Conservation (phyloP, 2,329 filamentous ascomycete genomes). For the Pseudogymnoascus sp. region DNA sequence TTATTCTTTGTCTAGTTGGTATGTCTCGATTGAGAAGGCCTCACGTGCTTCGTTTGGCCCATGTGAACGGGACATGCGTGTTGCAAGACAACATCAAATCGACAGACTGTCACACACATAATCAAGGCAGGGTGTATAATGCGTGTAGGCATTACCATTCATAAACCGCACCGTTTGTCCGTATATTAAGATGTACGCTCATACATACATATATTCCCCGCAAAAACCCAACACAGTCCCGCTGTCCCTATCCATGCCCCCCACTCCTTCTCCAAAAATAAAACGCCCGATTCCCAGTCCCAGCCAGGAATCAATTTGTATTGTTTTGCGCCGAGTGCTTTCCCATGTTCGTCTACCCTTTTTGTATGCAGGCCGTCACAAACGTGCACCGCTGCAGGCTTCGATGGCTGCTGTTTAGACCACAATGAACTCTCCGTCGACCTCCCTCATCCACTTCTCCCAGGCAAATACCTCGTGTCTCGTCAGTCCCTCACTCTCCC, state of each 20-base stretch:
- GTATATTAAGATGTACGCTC: not conserved
- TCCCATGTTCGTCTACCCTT: not conserved
- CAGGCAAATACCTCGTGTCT: not conserved
- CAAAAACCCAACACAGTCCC: not conserved
- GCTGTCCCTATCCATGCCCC: not conserved
- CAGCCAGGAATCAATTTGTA: not conserved
- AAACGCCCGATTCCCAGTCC: not conserved
- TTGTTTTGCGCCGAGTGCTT: not conserved
- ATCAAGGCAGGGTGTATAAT: not conserved
- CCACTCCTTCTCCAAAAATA: not conserved
- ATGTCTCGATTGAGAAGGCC: not conserved
- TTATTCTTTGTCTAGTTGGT: not conserved
- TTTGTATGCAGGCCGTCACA: not conserved
- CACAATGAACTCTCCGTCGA: slow-evolving; percentile 6
- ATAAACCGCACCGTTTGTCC: not conserved
- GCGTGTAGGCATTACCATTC: not conserved
- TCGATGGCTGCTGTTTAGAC: not conserved
- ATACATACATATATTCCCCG: not conserved
- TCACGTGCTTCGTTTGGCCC: not conserved
- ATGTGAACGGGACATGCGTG: not conserved
- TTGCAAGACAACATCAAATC: not conserved
- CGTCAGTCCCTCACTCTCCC: slow-evolving; percentile 18
- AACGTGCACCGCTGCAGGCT: not conserved
- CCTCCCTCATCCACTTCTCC: slow-evolving; percentile 6
- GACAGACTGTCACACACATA: not conserved